Conservation (phyloP, 306 rosid genomes). For the Castanospermum australe region DNA sequence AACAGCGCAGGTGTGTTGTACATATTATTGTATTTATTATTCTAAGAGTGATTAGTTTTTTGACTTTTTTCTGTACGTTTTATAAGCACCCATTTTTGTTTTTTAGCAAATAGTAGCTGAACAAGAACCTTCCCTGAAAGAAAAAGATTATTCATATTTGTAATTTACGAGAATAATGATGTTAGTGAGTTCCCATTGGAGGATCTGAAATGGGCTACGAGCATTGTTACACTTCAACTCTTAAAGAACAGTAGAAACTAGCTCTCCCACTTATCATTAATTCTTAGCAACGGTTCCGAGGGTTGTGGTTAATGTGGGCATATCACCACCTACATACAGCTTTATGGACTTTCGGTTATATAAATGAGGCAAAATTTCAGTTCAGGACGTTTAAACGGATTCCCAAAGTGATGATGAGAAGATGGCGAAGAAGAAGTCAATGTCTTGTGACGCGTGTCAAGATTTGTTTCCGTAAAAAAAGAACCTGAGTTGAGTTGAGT, state of each 20-base stretch:
- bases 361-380: neutral
- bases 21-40: neutral
- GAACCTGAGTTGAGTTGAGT: no score
- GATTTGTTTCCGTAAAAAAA: neutral
- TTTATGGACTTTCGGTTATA: no score
- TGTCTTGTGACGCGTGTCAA: neutral
- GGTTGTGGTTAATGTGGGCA: no score
- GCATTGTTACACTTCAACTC: neutral
- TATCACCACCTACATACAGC: no score
- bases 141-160: no score
- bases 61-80: no score
- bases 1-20: neutral
- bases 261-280: neutral
- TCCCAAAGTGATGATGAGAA: neutral
- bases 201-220: neutral
- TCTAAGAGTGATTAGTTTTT: neutral
- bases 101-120: neutral
- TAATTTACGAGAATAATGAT: neutral
- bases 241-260: neutral
- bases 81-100: neutral
- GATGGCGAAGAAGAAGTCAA: neutral
- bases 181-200: no score
- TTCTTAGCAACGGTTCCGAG: neutral
- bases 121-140: neutral
- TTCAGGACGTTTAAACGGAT: neutral